phyloP scores from a whole-genome alignment of 306 rosid species.

The Dryas octopetala region DNA sequence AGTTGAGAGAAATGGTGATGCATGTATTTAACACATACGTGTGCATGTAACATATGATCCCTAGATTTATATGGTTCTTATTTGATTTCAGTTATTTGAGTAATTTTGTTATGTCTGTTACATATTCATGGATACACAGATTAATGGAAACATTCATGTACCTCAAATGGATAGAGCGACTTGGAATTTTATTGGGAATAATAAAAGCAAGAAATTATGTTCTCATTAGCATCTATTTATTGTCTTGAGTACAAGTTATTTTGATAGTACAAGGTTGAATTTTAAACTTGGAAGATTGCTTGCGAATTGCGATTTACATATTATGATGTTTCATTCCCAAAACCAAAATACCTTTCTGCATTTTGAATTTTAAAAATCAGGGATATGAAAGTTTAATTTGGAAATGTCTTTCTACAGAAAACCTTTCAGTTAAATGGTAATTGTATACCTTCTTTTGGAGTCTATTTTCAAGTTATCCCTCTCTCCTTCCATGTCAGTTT shows the following conservation, averaged over 20 bases:
- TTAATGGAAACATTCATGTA: neutral
- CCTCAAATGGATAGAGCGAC: neutral
- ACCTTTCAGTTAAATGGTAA: too few species aligned
- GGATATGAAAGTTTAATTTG: constrained; percentile 3
- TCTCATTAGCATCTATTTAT: neutral
- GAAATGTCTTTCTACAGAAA: neutral
- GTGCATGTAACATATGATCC: too few species aligned
- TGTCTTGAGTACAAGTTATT: too few species aligned
- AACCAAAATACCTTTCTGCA: neutral
- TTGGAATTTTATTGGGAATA: neutral
- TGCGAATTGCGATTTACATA: too few species aligned
- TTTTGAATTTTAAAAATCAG: neutral
- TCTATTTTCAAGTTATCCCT: neutral
- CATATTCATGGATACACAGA: neutral
- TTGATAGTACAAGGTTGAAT: neutral
- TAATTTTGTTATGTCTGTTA: too few species aligned
- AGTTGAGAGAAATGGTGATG: too few species aligned
- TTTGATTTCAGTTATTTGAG: too few species aligned
- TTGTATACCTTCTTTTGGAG: neutral
- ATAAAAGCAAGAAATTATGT: neutral
- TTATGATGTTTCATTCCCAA: neutral
- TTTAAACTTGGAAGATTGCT: neutral
- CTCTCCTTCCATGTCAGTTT: neutral
- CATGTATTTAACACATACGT: too few species aligned
- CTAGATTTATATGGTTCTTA: too few species aligned